Base-by-base conservation (phyloP, 2,329 filamentous ascomycete species). In the Ascochyta clinopodiicola region DNA sequence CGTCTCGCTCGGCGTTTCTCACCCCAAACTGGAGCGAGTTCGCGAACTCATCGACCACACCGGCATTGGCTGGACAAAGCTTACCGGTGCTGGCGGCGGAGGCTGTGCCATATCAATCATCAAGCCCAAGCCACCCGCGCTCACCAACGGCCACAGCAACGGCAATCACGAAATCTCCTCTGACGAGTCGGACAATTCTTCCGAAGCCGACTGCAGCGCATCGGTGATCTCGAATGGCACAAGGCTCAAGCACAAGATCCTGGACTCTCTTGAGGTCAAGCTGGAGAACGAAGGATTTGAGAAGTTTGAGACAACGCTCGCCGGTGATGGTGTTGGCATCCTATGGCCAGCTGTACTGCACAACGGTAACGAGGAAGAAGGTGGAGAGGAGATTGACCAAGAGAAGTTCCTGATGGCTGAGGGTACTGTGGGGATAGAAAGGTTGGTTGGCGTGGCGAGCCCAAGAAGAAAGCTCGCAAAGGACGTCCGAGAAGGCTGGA, bases 51-150 rank as follows among this genome's bases (percentile, higher is more conserved):
- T 77, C 44, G 94, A 99, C 64, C 87, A 95, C 66, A 86, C 92
- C 52, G 90, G 89, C 36, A 90, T 97, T 51, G 95, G 95, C 27
- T 99, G 93, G 93, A 97, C 95, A 12, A 99, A 99, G 75, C 84
- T 99, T 53, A 99, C 95, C 0, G 95, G 95, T 31, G 95, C 95
- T 1, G 95, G 95, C 21, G 96, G 95, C 12, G 96, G 95, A 52
- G 95, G 95, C 2, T 98, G 96, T 76, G 94, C 93, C 3, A 98
- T 99, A 64, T 96, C 94, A 0, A 80, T 99, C 4, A 81, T 99
- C 44, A 89, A 88, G 61, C 90, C 91, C 0, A 85, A 85, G 21
- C 64, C 66, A 4, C 64, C 62, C 13, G 58, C 57, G 3, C 57
- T 66, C 72, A 84, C 6, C 79, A 84, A 57, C 84, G 84, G 66